Conservation (phyloP, 192 early-diverging fungal species). For the Tieghemiomyces parasiticus region DNA sequence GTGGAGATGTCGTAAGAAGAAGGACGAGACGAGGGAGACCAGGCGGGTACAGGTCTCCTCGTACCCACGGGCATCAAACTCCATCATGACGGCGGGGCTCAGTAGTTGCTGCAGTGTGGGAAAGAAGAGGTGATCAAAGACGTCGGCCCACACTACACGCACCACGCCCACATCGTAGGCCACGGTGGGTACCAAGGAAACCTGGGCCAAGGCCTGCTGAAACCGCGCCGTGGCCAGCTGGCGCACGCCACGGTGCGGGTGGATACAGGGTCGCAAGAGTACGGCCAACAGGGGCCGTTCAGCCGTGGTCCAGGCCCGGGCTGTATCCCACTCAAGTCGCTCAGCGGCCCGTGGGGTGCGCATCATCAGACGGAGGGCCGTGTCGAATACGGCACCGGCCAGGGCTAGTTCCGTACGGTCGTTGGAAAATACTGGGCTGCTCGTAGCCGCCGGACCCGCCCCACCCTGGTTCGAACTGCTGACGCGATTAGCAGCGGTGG, state of each 20-base stretch:
- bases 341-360: conserved; percentile 24
- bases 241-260: conserved; percentile 62
- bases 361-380: conserved; percentile 13
- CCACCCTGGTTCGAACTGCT: too few species aligned
- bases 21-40: conserved; percentile 52
- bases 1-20: conserved; percentile 54
- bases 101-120: conserved; percentile 74
- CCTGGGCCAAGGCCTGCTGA: conserved; percentile 57
- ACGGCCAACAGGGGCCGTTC: conserved; percentile 1
- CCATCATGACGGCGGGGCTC: conserved; percentile 51
- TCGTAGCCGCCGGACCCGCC: conserved; percentile 11
- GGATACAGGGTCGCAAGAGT: conserved; percentile 45
- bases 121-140: conserved; percentile 79
- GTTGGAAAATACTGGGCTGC: conserved; percentile 21
- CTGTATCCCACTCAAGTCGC: conserved; percentile 22
- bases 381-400: conserved; percentile 21
- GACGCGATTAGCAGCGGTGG: too few species aligned
- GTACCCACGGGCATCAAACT: conserved; percentile 45
- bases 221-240: conserved; percentile 66
- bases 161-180: background rate
- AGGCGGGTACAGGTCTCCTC: conserved; percentile 64
- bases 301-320: conserved; percentile 17
- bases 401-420: too few species aligned
- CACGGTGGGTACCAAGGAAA: conserved; percentile 22
- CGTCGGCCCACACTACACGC: conserved; percentile 36